Evolutionary conservation across 2,329 filamentous ascomycete genomes (phyloP).

Genomic region (Salinomyces thailandicus): DNA sequence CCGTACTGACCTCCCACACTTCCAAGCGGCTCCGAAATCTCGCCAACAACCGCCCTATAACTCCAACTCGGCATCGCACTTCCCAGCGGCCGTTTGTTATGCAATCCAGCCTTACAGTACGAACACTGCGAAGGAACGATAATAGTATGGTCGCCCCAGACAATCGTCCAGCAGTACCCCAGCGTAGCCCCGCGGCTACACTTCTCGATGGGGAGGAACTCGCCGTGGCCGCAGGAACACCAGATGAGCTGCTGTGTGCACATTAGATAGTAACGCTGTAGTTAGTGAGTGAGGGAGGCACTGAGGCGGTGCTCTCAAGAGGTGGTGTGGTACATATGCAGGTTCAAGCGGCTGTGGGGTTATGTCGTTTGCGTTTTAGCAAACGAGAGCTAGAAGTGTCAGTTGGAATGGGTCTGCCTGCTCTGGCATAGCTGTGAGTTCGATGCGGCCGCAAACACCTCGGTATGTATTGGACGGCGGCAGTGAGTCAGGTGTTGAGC

Average conservation of each 20-base stretch:
- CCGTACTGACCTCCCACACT: no score
- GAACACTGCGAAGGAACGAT: slow-evolving; percentile 18
- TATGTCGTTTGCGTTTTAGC: no score
- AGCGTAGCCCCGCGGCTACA: slow-evolving; percentile 11
- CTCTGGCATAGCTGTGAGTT: no score
- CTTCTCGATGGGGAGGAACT: slow-evolving; percentile 20
- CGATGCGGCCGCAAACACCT: no score
- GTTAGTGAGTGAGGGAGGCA: no score
- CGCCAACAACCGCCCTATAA: no score
- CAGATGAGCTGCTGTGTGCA: slow-evolving; percentile 26
- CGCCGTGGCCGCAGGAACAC: slow-evolving; percentile 25
- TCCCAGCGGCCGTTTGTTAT: slow-evolving; percentile 9
- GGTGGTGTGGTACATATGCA: neutral
- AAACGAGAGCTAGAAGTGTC: no score
- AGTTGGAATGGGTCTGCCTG: no score
- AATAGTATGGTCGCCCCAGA: slow-evolving; percentile 18
- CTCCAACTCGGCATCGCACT: slow-evolving; percentile 8
- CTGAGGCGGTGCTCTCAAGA: neutral
- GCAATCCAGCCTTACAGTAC: slow-evolving; percentile 19
- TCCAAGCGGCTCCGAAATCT: no score
- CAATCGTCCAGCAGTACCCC: slow-evolving; percentile 20
- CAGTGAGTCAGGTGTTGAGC: no score
- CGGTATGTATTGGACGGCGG: no score
- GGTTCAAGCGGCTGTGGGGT: neutral
- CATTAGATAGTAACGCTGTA: neutral